Evolutionary conservation across 129 eudicot species (phyloP), one percentile per base, ranked within the genome.

Genomic region (Ambrosia trifida): DNA sequence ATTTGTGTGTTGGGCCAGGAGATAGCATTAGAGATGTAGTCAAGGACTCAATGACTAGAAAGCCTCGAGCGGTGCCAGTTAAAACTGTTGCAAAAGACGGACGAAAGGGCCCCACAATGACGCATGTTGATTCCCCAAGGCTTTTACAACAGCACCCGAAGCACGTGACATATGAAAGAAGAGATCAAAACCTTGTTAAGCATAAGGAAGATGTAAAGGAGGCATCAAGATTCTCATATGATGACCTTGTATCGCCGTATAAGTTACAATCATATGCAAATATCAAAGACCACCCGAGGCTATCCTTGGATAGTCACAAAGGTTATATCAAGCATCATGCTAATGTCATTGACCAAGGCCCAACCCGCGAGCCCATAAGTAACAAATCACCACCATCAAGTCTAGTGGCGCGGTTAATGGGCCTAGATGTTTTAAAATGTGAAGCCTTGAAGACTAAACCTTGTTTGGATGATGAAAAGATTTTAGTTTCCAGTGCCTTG

Each of bases 121-220:
- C 83, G 76, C 87, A 87, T 60, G 73, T 80, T 14, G 98, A 89
- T 84, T 89, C 98, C 36, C 98, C 98, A 16, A 93, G 98, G 81
- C 96, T 86, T 65, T 43, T 70, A 24, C 30, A 64, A 32, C 60
- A 33, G 44, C 72, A 38, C 18, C 64, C 62, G 49, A 83, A 79
- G 62, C 63, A 76, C 3, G 83, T 71, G 56, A 71, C 73, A 54
- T 72, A 64, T 35, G 87, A 86, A 60, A 78, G 85, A 77, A 79
- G 90, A 44, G 78, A 70, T 64, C 89, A 79, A 40, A 72, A 59
- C 57, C 78, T 68, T 46, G 76, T 64, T 24, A 81, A 79, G 83
- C 70, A 74, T 73, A 78, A 69, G 16, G 87, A 82, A 47, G 85
- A 81, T n/a, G 84, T 74, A 49, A 64, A 61, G 72, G 84, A 88